Conservation (phyloP, 352 stramenopile genomes). For the Blastocystis hominis region DNA sequence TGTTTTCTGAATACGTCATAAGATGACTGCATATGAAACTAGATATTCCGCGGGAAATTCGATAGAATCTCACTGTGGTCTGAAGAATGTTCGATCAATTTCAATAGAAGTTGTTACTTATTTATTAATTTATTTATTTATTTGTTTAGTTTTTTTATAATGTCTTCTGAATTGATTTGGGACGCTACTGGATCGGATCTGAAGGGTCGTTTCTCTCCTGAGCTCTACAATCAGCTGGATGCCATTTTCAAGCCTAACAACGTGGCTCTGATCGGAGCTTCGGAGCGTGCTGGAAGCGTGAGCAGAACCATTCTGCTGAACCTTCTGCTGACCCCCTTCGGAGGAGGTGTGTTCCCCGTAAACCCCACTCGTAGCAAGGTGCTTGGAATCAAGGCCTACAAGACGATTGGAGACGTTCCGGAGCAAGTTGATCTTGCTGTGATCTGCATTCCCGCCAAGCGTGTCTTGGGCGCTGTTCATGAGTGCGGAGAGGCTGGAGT, state of each 20-base stretch:
- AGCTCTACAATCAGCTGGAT: slow-evolving; percentile 25
- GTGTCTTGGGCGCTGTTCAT: slow-evolving; percentile 59
- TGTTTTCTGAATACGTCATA: neutral
- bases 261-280: slow-evolving; percentile 63
- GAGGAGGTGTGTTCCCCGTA: slow-evolving; percentile 61
- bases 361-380: slow-evolving; percentile 62
- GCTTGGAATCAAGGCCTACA: slow-evolving; percentile 62
- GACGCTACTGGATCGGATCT: slow-evolving; percentile 20
- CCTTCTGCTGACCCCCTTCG: slow-evolving; percentile 59
- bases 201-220: slow-evolving; percentile 5
- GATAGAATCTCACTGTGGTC: too few species aligned
- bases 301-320: slow-evolving; percentile 62
- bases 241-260: slow-evolving; percentile 58
- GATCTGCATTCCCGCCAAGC: slow-evolving; percentile 62
- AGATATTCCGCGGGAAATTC: too few species aligned
- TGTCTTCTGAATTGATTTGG: slow-evolving; percentile 15
- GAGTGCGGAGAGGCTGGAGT: slow-evolving; percentile 63
- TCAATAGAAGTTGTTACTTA: too few species aligned
- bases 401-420: slow-evolving; percentile 60
- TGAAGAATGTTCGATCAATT: too few species aligned
- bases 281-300: slow-evolving; percentile 60
- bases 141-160: too few species aligned
- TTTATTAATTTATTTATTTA: too few species aligned
- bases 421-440: slow-evolving; percentile 63
- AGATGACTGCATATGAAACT: too few species aligned